Evolutionary conservation across 2,329 filamentous ascomycete genomes (phyloP).

Genomic region (Penicillium sp.): DNA sequence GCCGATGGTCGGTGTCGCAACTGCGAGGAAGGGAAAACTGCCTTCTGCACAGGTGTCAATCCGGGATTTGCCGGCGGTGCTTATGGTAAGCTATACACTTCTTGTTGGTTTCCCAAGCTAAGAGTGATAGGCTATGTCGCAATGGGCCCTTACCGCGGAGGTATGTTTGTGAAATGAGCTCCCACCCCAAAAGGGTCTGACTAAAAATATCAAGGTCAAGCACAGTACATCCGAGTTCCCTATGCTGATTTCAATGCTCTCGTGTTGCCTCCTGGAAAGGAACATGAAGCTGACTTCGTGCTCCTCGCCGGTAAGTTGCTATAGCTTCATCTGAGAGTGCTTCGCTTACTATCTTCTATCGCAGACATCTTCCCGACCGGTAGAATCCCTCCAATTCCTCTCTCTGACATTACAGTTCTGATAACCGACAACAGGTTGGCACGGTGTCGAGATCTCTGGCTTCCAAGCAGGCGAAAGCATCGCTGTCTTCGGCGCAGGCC

Average conservation of each 20-base stretch:
- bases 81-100: slow-evolving; percentile 47
- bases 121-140: slow-evolving; percentile 45
- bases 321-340: not conserved
- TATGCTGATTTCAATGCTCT: slow-evolving; percentile 68
- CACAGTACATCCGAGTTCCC: slow-evolving; percentile 64
- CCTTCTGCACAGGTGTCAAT: slow-evolving; percentile 66
- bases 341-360: not conserved
- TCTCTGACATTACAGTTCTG: not conserved
- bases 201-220: slow-evolving; percentile 42
- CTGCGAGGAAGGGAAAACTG: slow-evolving; percentile 64
- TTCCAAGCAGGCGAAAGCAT: slow-evolving; percentile 63
- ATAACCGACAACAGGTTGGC: slow-evolving; percentile 22
- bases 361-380: slow-evolving; percentile 25
- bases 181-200: not conserved
- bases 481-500: slow-evolving; percentile 64
- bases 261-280: slow-evolving; percentile 59
- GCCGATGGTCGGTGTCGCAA: slow-evolving; percentile 64
- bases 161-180: slow-evolving; percentile 18
- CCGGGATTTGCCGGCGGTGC: slow-evolving; percentile 61
- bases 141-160: slow-evolving; percentile 49
- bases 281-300: slow-evolving; percentile 57
- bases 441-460: slow-evolving; percentile 48
- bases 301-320: slow-evolving; percentile 41
- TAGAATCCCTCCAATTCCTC: not conserved
- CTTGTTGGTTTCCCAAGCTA: not conserved